Base-by-base conservation (phyloP, 2,329 filamentous ascomycete species). In the Metarhizium anisopliae region DNA sequence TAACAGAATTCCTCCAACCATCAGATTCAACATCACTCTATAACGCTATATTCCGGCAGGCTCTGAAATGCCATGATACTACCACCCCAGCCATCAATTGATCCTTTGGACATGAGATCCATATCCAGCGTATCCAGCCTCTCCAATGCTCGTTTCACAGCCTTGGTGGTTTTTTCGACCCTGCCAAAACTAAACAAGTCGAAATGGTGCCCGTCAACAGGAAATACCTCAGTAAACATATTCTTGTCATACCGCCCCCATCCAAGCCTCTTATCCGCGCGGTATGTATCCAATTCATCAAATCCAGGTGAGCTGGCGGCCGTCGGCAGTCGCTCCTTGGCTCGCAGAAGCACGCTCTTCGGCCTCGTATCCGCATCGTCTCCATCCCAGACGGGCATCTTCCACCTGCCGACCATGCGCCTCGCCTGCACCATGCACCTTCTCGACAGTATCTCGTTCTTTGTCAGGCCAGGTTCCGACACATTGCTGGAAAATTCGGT, bases 151-250 rank as follows among this genome's bases (percentile, higher is more conserved):
- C 51, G 51, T 49, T 54, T 58, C 4, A 72, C 65, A 13, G 59
- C 61, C 50, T 52, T 55, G 18, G 69, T 65, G 16, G 66, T 70
- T 6, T 56, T 63, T 1, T 59, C 55, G 38, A 70, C 62, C 40
- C 63, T 63, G 7, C 64, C 56, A 45, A 61, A 63, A 2, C 63
- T 63, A 60, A 79, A 80, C 43, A 79, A 65, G 54, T 71, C 71
- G 58, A 77, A 83, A 59, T 83, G 80, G 56, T 81, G 72, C 0
- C 79, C 78, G 0, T 77, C 70, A 2, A 81, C 68, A 11, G 78
- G 73, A n/a, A 79, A 57, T 1, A 80, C 69, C 13, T 72, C 64
- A 30, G 66, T 63, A 11, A 83, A 72, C 61, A 81, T 69, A 25
- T 66, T 65, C 32, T 68, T 67, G 25, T 73, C 67, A 49, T 83